phyloP scores from a whole-genome alignment of 306 rosid species.

The Prosopis cineraria region DNA sequence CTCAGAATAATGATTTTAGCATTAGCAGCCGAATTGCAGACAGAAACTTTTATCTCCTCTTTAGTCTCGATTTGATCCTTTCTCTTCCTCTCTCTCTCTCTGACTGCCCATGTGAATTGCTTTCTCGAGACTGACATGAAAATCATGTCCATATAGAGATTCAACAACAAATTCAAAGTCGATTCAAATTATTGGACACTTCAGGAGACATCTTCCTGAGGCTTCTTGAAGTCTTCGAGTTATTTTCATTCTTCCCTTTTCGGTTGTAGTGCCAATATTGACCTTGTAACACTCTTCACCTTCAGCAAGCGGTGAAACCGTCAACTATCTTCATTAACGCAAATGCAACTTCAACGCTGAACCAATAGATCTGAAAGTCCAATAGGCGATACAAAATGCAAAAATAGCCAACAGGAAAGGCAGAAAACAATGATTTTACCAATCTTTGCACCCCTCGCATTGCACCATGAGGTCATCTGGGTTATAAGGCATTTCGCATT shows the following conservation, averaged over 20 bases:
- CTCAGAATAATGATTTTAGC: not conserved
- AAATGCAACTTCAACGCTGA: not conserved
- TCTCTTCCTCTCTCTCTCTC: not conserved
- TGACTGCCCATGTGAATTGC: not conserved
- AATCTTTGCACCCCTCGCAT: slow-evolving; percentile 84
- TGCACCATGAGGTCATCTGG: slow-evolving; percentile 90
- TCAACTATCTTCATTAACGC: slow-evolving; percentile 5
- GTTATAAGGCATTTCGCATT: slow-evolving; percentile 87
- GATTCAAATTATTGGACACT: not conserved
- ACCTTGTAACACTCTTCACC: not conserved
- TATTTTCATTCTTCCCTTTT: not conserved
- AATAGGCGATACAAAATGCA: not conserved
- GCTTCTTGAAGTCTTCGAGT: slow-evolving; percentile 1
- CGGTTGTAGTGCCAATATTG: not conserved
- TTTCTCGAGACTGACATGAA: slow-evolving; percentile 14
- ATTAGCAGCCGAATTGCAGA: not conserved
- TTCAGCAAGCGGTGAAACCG: slow-evolving; percentile 17
- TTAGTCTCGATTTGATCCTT: not conserved
- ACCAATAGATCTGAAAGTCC: not conserved
- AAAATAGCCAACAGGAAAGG: not conserved
- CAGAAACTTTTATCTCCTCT: not conserved
- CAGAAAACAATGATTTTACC: slow-evolving; percentile 50
- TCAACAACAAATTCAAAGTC: not conserved
- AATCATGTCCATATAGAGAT: not conserved
- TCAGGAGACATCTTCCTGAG: not conserved